Conservation (phyloP, 2,329 filamentous ascomycete genomes). For the Xylaria sp. region DNA sequence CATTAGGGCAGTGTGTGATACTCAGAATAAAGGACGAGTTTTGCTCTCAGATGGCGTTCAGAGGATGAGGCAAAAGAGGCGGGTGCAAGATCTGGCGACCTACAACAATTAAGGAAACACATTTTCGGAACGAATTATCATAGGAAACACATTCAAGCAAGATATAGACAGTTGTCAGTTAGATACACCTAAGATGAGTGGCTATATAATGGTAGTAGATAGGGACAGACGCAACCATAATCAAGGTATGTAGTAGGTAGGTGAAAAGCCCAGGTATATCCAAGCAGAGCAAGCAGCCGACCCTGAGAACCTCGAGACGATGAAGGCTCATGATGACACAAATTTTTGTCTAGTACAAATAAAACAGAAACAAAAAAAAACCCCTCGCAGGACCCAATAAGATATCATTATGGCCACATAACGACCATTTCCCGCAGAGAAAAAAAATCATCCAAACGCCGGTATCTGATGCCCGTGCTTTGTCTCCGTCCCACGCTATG, state of each 20-base stretch:
- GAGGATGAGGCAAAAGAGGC: neutral
- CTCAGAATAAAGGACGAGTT: too few relatives aligned
- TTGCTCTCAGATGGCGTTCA: too few relatives aligned
- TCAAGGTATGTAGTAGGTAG: slow-evolving; percentile 12
- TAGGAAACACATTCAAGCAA: neutral
- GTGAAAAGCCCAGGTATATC: slow-evolving; percentile 20
- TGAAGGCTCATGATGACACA: slow-evolving; percentile 17
- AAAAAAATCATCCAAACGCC: slow-evolving; percentile 27
- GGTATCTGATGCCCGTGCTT: slow-evolving; percentile 30
- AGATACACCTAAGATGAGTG: slow-evolving; percentile 7
- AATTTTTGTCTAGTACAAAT: slow-evolving; percentile 33
- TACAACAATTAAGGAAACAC: neutral
- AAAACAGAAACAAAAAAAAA: neutral
- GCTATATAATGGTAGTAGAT: slow-evolving; percentile 7
- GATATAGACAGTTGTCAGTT: slow-evolving; percentile 1
- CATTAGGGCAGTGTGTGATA: too few relatives aligned
- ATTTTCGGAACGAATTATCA: neutral
- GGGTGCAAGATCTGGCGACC: neutral
- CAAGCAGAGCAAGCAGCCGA: slow-evolving; percentile 19
- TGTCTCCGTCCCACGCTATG: slow-evolving; percentile 34
- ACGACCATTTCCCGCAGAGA: neutral
- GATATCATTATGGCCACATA: slow-evolving; percentile 8
- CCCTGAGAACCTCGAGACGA: neutral
- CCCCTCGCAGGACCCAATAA: slow-evolving; percentile 4
- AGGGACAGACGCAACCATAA: slow-evolving; percentile 15